Conservation (phyloP, 1,284 basidiomycete species). For the Ceratobasidium sp. region DNA sequence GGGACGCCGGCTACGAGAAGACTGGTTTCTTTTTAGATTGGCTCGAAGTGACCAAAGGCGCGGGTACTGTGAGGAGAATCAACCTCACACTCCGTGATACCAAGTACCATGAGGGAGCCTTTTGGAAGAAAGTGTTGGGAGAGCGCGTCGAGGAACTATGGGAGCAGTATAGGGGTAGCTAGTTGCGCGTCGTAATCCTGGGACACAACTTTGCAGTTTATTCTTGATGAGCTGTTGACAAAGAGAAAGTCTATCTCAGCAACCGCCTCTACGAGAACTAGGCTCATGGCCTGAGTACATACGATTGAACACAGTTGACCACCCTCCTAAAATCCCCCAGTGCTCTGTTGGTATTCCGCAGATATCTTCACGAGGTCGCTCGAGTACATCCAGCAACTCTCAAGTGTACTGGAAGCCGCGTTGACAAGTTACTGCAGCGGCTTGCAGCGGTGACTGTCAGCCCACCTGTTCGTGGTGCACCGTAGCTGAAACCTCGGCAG, state of each 20-base stretch:
- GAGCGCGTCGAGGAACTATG: slow-evolving; percentile 29
- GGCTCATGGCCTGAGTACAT: too few species aligned
- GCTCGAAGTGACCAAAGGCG: slow-evolving; percentile 33
- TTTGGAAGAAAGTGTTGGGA: slow-evolving; percentile 25
- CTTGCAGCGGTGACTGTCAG: too few species aligned
- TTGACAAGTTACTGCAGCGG: too few species aligned
- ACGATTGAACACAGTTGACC: too few species aligned
- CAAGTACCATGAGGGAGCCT: background rate
- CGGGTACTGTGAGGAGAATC: slow-evolving; percentile 27
- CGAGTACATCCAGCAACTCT: background rate
- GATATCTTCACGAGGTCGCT: background rate
- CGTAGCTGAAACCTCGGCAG: background rate
- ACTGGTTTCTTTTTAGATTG: slow-evolving; percentile 44
- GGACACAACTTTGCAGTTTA: too few species aligned
- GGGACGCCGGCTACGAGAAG: slow-evolving; percentile 44
- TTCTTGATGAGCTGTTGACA: too few species aligned
- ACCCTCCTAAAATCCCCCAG: too few species aligned
- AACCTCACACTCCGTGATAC: slow-evolving; percentile 27
- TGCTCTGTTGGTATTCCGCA: too few species aligned
- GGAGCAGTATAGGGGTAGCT: slow-evolving; percentile 14
- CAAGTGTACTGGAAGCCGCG: too few species aligned
- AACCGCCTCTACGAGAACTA: background rate
- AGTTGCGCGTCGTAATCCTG: background rate
- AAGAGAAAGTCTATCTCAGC: background rate
- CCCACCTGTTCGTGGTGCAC: background rate